Evolutionary conservation across 495 filamentous ascomycete genomes (phyloP), one percentile per base, ranked within the genome.

Genomic region (Penicillium riverlandense): DNA sequence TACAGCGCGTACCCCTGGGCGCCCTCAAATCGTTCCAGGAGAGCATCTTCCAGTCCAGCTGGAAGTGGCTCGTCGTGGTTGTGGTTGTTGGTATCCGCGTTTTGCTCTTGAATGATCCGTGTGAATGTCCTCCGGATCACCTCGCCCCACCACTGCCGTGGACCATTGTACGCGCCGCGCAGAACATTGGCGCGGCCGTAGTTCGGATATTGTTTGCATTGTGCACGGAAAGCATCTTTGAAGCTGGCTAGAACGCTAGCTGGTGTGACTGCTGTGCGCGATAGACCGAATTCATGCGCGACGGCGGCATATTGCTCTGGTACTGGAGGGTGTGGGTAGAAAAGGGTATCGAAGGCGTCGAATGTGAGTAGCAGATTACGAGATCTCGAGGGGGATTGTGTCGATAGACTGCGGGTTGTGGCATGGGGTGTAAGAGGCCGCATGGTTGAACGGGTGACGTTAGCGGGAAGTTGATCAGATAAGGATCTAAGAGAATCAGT

Each of bases 261-360:
- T 8, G 54, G 59, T 43, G 53, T 73, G 48, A 63, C 56, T 38
- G 27, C 16, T 28, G 52, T 57, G 37, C 35, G 54, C 11, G 53
- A 50, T 35, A 88, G 54, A n/a, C 82, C 81, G 64, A 76, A 72
- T 41, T 66, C 48, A 33, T 72, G 59, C 1, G 84, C 86, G 13
- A 76, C 62, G 7, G 72, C 50, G 9, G 67, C 72, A 62, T 91
- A 91, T 53, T 85, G 81, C 29, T 72, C 59, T 5, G 72, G 66
- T 39, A 90, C 69, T 1, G 83, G 63, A 9, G 49, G 50, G 44
- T 69, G 75, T 5, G 86, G 87, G 22, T 67, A 62, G 63, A 87
- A 88, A 30, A 91, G 67, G 1, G 87, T 91, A 3, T 76, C 81
- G 45, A 90, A 90, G 37, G 84, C 87, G 61, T 91, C 86, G 47